These are phyloP conservation scores for Acephala macrosclerotiorum DNA, from an alignment of 2,329 filamentous ascomycete genomes.

Conservation along the genomic window DNA sequence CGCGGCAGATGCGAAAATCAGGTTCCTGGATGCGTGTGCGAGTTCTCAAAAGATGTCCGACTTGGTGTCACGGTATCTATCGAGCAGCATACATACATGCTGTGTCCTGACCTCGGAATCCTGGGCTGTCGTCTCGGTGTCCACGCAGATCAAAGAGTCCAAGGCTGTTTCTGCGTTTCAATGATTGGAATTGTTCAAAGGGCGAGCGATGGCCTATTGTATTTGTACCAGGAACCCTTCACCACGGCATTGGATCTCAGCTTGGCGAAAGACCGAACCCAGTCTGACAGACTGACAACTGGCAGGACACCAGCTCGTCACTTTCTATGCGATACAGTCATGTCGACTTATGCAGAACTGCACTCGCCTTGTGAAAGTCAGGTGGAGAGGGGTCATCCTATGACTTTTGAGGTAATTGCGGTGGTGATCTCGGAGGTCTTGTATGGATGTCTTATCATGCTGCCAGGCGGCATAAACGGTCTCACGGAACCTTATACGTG, in stretches of 20 bases:
- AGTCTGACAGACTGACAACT: slow-evolving; percentile 14
- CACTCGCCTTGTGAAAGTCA: neutral
- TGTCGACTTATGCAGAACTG: slow-evolving; percentile 1
- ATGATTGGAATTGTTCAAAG: slow-evolving; percentile 5
- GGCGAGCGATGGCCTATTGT: neutral
- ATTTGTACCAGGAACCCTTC: slow-evolving; percentile 16
- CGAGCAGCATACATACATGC: neutral
- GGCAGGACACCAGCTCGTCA: slow-evolving; percentile 1
- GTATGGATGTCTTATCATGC: slow-evolving; percentile 6
- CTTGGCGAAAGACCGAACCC: neutral
- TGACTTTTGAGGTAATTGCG: neutral
- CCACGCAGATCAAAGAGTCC: slow-evolving; percentile 10
- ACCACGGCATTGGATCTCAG: neutral
- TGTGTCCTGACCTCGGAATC: slow-evolving; percentile 8
- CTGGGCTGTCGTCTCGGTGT: neutral
- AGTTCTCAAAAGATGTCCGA: slow-evolving; percentile 9
- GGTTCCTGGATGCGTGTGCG: slow-evolving; percentile 2
- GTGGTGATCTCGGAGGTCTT: slow-evolving; percentile 9
- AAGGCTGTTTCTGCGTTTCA: slow-evolving; percentile 5
- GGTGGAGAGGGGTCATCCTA: neutral
- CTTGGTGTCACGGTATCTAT: slow-evolving; percentile 8
- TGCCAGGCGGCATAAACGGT: neutral
- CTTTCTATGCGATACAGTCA: neutral
- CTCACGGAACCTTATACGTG: neutral
- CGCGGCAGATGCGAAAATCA: slow-evolving; percentile 2